These are phyloP conservation scores for Nepenthes mirabilis DNA, from an alignment of 148 eudicot genomes.

Conservation along the genomic window DNA sequence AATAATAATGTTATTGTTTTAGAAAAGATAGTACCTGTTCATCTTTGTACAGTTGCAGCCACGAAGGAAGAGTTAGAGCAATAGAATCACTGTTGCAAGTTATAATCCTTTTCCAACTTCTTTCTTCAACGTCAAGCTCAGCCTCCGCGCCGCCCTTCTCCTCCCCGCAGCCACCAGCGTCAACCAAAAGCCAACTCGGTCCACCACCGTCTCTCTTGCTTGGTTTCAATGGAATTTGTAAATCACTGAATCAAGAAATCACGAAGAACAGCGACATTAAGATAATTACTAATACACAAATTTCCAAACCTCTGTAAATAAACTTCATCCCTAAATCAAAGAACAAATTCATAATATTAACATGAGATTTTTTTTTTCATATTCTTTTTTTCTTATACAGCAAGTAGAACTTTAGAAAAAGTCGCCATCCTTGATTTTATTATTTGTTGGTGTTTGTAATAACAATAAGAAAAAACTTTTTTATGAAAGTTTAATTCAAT, in stretches of 20 bases:
- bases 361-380: too few species aligned
- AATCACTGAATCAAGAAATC: conserved; percentile 23
- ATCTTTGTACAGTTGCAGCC: conserved; percentile 57
- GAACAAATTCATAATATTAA: too few species aligned
- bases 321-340: too few species aligned
- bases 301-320: too few species aligned
- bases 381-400: too few species aligned
- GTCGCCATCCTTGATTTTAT: too few species aligned
- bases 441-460: too few species aligned
- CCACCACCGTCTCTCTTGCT: conserved; percentile 25
- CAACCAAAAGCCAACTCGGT: conserved; percentile 21
- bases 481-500: too few species aligned
- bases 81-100: conserved; percentile 30
- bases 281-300: not conserved
- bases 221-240: conserved; percentile 14
- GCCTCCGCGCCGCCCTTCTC: conserved; percentile 7
- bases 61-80: conserved; percentile 51
- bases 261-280: not conserved
- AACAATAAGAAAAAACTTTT: too few species aligned
- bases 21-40: conserved; percentile 22
- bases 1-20: conserved; percentile 24
- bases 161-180: conserved; percentile 6
- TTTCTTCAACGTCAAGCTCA: not conserved
- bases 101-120: conserved; percentile 14
- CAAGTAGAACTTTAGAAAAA: too few species aligned